Evolutionary conservation across 2,329 filamentous ascomycete genomes (phyloP).

Genomic region (Neobulgaria alba): DNA sequence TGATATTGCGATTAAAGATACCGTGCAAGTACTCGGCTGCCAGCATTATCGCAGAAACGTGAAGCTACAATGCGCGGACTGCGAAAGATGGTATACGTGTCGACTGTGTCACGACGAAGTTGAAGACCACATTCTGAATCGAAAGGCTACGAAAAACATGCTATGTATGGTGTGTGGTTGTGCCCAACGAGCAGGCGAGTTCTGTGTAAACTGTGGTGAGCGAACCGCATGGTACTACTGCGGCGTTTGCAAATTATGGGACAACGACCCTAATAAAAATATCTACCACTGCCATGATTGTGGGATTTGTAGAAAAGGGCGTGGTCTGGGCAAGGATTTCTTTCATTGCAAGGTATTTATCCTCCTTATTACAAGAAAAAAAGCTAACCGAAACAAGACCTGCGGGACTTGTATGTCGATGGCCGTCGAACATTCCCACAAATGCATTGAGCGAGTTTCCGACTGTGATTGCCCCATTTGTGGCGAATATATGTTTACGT

Average conservation of each 20-base stretch:
- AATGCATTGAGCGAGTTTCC: constrained; percentile 87
- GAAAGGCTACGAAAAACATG: constrained; percentile 87
- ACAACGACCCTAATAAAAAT: constrained; percentile 80
- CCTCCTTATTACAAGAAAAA: background rate
- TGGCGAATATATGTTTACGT: constrained; percentile 93
- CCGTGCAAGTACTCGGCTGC: constrained; percentile 58
- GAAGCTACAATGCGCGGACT: constrained; percentile 87
- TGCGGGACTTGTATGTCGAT: constrained; percentile 95
- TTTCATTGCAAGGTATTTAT: constrained; percentile 85
- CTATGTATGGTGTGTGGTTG: constrained; percentile 91
- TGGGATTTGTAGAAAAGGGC: constrained; percentile 85
- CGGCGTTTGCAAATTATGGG: constrained; percentile 91
- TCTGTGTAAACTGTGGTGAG: constrained; percentile 68
- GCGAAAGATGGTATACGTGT: constrained; percentile 88
- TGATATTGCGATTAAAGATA: constrained; percentile 23
- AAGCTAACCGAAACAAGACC: constrained; percentile 41
- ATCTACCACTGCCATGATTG: constrained; percentile 97
- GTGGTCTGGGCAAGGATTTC: constrained; percentile 91
- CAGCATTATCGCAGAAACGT: constrained; percentile 92
- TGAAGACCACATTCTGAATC: constrained; percentile 71
- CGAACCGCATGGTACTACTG: constrained; percentile 87
- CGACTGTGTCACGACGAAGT: constrained; percentile 84
- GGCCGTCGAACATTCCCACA: constrained; percentile 73
- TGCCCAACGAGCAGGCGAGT: constrained; percentile 71
- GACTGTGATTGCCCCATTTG: constrained; percentile 97